A percentile compares a stretch with the other conserved stretches of the same genome.
Evolutionary conservation across 495 filamentous ascomycete genomes (phyloP).

Genomic region (Hypoxylon lenormandii): DNA sequence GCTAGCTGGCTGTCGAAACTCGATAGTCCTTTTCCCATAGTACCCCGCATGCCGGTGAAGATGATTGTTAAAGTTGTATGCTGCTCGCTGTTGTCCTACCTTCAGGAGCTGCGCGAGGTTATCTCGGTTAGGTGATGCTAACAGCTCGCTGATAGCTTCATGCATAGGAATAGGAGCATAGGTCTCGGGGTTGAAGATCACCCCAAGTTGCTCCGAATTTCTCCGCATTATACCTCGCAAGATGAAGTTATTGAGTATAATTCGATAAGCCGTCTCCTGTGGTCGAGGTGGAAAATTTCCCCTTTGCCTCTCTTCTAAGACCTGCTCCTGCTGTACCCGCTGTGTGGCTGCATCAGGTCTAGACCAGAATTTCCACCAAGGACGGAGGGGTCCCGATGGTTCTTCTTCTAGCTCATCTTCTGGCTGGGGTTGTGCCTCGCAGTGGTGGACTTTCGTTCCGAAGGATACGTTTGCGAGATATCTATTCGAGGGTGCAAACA

Average conservation of each 20-base stretch:
- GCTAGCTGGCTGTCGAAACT: conserved; percentile 39
- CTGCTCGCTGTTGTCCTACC: neutral
- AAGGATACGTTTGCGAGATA: conserved; percentile 22
- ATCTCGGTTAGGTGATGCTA: neutral
- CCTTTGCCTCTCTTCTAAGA: neutral
- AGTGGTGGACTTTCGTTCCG: neutral
- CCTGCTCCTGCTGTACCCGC: no score
- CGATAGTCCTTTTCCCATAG: conserved; percentile 27
- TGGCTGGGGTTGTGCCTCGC: neutral
- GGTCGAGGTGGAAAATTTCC: conserved; percentile 10
- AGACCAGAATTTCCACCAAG: no score
- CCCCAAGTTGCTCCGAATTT: neutral
- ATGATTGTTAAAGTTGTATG: conserved; percentile 18
- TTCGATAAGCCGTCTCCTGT: neutral
- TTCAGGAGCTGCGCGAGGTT: conserved; percentile 17
- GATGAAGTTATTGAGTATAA: neutral
- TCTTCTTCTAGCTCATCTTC: neutral
- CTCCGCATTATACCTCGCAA: neutral
- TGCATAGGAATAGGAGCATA: neutral
- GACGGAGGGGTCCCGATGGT: no score
- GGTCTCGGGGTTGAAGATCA: neutral
- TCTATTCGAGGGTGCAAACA: conserved; percentile 13
- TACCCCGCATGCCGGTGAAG: no score
- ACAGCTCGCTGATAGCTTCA: conserved; percentile 1
- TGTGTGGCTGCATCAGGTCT: no score